Conservation (phyloP, 106 monocot species). For the Dendrobium officinale region DNA sequence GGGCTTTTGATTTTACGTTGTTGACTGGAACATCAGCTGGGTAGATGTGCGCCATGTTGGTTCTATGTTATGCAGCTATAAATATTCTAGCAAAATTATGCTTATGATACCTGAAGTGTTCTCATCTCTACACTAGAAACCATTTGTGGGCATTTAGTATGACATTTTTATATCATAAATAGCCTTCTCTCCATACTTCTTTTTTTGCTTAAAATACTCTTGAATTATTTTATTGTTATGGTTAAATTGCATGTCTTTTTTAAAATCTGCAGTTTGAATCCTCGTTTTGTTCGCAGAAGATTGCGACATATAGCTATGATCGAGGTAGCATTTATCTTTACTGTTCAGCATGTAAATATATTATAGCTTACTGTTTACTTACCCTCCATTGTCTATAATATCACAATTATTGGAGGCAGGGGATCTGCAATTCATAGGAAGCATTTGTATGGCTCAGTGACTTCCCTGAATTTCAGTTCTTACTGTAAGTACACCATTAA, state of each 20-base stretch:
- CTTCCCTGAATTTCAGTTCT: conserved; percentile 60
- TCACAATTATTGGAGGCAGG: conserved; percentile 25
- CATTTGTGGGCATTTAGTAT: too few relatives aligned
- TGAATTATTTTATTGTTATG: background rate
- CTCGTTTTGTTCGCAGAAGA: conserved; percentile 85
- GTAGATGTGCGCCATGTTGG: background rate
- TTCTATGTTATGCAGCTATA: background rate
- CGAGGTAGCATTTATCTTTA: conserved; percentile 36
- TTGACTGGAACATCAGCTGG: background rate
- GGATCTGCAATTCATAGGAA: conserved; percentile 69
- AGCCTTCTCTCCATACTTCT: too few relatives aligned
- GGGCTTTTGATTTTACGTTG: background rate
- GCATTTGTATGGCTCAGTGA: conserved; percentile 54
- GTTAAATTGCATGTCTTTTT: background rate
- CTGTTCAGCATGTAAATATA: background rate
- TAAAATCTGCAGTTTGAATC: conserved; percentile 55
- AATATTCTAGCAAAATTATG: background rate
- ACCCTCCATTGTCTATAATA: conserved; percentile 9
- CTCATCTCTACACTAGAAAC: background rate
- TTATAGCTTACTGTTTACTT: background rate
- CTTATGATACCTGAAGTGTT: background rate
- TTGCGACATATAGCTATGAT: conserved; percentile 66
- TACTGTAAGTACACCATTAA: conserved; percentile 43
- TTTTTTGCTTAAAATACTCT: too few relatives aligned
- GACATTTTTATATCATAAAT: too few relatives aligned